Percentiles rank a stretch among this genome's conserved stretches.
phyloP scores from a whole-genome alignment of 2,329 filamentous ascomycete genomes.

The Escovopsis weberi region DNA sequence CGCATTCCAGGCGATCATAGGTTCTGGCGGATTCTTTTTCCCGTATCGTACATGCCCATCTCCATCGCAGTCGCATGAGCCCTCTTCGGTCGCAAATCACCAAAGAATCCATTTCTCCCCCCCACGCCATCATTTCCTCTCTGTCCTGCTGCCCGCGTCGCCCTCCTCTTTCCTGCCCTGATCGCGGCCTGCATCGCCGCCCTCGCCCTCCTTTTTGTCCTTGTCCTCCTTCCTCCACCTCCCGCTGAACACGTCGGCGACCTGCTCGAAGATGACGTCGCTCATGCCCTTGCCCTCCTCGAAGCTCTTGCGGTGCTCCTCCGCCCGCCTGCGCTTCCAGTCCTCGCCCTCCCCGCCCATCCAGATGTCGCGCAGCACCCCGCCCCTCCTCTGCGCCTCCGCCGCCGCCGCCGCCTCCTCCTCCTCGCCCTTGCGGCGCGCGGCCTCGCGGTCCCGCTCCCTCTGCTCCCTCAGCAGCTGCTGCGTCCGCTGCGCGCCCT shows the following conservation, averaged over 20 bases:
- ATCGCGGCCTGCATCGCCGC: slow-evolving; percentile 4
- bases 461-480: slow-evolving; percentile 32
- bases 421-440: slow-evolving; percentile 12
- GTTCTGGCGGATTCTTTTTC: too few relatives aligned
- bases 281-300: slow-evolving; percentile 41
- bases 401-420: slow-evolving; percentile 15
- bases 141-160: slow-evolving; percentile 63
- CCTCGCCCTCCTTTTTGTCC: slow-evolving; percentile 11
- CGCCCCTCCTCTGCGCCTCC: slow-evolving; percentile 7
- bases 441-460: slow-evolving; percentile 15
- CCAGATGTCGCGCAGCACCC: slow-evolving; percentile 36
- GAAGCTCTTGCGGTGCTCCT: slow-evolving; percentile 37
- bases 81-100: too few relatives aligned
- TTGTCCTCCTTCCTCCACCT: slow-evolving; percentile 19
- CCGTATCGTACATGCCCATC: too few relatives aligned
- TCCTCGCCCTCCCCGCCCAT: slow-evolving; percentile 41
- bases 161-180: slow-evolving; percentile 9
- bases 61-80: too few relatives aligned
- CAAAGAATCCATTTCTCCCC: too few relatives aligned
- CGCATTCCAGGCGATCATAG: too few relatives aligned
- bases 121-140: slow-evolving; percentile 53
- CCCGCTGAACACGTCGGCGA: slow-evolving; percentile 36
- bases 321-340: slow-evolving; percentile 38
- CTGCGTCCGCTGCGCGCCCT: slow-evolving; percentile 35
- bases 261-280: slow-evolving; percentile 41